These are phyloP conservation scores for Micractinium conductrix DNA, from an alignment of 139 green algal genomes.

Conservation along the genomic window DNA sequence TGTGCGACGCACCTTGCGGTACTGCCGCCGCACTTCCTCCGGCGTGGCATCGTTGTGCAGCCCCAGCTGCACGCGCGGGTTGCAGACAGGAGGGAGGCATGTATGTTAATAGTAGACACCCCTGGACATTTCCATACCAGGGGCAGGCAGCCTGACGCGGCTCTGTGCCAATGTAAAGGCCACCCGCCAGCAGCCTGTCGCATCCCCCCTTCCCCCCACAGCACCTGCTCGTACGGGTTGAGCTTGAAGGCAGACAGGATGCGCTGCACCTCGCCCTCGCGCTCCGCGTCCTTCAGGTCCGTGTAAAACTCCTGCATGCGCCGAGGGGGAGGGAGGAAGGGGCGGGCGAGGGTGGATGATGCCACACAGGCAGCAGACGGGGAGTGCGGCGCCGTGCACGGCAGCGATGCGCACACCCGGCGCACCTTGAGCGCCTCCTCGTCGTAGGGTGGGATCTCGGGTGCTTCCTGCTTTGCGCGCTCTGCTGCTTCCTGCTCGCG, in stretches of 20 bases:
- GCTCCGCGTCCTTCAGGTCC: conserved; percentile 89
- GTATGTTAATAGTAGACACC: no score
- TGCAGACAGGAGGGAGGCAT: no score
- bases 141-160: no score
- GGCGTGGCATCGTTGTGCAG: conserved; percentile 79
- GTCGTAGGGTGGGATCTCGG: conserved; percentile 43
- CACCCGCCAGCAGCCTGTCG: no score
- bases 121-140: no score
- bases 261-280: conserved; percentile 93
- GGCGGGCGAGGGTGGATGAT: neutral
- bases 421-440: conserved; percentile 44
- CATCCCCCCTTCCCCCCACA: no score
- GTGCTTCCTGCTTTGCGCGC: conserved; percentile 34
- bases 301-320: conserved; percentile 78
- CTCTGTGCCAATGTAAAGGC: no score
- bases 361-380: neutral
- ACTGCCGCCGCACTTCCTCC: conserved; percentile 88
- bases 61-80: conserved; percentile 94
- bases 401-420: no score
- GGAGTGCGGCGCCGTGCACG: neutral
- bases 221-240: conserved; percentile 97
- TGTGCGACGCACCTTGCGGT: conserved; percentile 75
- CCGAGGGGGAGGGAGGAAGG: neutral
- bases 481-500: conserved; percentile 43
- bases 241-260: conserved; percentile 96